Evolutionary conservation across 345 rosid genomes (phyloP).

Genomic region (Raphanus raphanistrum): DNA sequence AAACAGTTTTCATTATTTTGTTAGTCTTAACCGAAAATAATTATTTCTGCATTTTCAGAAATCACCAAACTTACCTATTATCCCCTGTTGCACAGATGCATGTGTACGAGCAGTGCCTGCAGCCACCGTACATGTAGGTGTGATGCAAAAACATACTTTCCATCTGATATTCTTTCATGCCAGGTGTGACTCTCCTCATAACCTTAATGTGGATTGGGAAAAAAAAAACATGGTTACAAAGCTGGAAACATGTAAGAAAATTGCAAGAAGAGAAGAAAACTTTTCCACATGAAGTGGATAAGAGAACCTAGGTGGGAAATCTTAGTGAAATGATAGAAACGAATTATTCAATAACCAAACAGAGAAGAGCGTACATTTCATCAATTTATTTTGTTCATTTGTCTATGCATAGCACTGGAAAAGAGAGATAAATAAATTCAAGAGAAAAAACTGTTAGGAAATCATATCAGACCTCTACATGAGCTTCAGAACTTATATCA

Average conservation of each 20-base stretch:
- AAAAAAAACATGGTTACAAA: not conserved
- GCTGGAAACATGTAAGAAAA: not conserved
- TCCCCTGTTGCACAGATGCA: conserved; percentile 97
- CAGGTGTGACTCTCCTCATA: conserved; percentile 64
- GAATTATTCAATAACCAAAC: not conserved
- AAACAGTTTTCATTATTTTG: not conserved
- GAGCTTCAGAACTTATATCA: conserved; percentile 97
- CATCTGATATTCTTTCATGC: conserved; percentile 90
- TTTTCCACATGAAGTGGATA: not conserved
- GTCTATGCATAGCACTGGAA: not conserved
- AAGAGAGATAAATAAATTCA: not conserved
- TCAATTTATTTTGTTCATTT: not conserved
- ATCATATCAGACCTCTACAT: conserved; percentile 62
- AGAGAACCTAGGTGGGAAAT: not conserved
- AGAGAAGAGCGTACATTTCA: conserved; percentile 5
- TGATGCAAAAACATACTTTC: conserved; percentile 96
- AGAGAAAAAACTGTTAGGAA: not conserved
- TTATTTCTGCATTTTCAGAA: not conserved
- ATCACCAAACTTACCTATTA: conserved; percentile 55
- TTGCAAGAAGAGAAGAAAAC: not conserved
- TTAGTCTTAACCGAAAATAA: not conserved
- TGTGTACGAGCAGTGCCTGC: conserved; percentile 94
- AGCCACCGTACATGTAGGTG: conserved; percentile 89
- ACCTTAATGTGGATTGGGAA: conserved; percentile 46
- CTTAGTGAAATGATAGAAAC: not conserved